Percentiles rank a stretch among this genome's conserved stretches.
These are phyloP conservation scores for Endoconidiophora polonica DNA, from an alignment of 2,329 filamentous ascomycete genomes.

Conservation along the genomic window DNA sequence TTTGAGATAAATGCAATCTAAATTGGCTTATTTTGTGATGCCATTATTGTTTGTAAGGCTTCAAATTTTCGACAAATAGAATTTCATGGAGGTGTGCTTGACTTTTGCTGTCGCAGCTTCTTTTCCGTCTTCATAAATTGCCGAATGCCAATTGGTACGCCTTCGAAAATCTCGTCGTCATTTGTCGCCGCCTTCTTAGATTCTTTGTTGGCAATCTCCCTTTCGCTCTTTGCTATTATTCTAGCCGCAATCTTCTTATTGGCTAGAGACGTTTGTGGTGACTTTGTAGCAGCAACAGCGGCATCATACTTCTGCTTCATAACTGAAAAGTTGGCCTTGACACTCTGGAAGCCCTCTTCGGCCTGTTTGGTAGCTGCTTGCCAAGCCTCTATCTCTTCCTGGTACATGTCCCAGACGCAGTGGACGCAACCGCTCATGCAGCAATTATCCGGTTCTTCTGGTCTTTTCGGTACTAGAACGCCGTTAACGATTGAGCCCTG, in stretches of 20 bases:
- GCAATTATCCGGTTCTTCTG: conserved; percentile 89
- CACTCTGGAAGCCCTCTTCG: neutral
- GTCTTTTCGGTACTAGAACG: conserved; percentile 65
- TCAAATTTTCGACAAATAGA: neutral
- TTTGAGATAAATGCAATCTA: too few species aligned
- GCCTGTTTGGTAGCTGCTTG: conserved; percentile 45
- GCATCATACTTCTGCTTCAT: conserved; percentile 18
- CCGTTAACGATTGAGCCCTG: conserved; percentile 55
- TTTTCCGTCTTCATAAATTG: conserved; percentile 99
- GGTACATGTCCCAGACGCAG: conserved; percentile 85
- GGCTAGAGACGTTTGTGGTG: conserved; percentile 5
- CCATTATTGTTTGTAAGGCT: neutral
- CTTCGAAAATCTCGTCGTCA: conserved; percentile 56
- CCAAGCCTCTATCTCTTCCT: conserved; percentile 89
- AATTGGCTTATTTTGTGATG: neutral
- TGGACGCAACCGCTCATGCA: conserved; percentile 98
- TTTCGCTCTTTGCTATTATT: too few species aligned
- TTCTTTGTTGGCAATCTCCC: too few species aligned
- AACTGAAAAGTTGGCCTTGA: neutral
- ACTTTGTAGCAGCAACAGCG: conserved; percentile 21
- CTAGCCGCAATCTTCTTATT: too few species aligned
- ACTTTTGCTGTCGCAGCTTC: conserved; percentile 61
- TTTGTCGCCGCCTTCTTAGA: conserved; percentile 17
- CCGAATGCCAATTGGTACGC: conserved; percentile 77
- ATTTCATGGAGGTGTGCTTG: conserved; percentile 30